These are phyloP conservation scores for Rutstroemia sydowiana DNA, from an alignment of 2,329 filamentous ascomycete species.

Conservation along the genomic window DNA sequence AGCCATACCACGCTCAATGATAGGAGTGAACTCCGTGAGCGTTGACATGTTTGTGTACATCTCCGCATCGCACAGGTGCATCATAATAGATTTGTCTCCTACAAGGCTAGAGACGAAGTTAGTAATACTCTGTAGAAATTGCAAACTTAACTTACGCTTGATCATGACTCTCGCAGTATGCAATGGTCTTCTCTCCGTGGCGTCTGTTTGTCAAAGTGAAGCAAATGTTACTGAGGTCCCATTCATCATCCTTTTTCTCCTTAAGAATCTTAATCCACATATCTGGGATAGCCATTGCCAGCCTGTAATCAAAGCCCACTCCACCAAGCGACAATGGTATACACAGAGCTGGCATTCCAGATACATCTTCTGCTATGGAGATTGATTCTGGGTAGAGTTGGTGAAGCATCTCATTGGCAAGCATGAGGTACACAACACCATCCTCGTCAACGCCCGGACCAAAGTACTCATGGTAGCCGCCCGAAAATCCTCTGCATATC, in stretches of 20 bases:
- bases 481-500: slow-evolving; percentile 72
- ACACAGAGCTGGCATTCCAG: slow-evolving; percentile 96
- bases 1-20: slow-evolving; percentile 84
- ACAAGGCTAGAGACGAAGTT: slow-evolving; percentile 60
- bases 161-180: slow-evolving; percentile 94
- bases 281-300: slow-evolving; percentile 96
- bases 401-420: slow-evolving; percentile 95
- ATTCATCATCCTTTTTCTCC: slow-evolving; percentile 76
- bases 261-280: slow-evolving; percentile 99
- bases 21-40: slow-evolving; percentile 72
- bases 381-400: slow-evolving; percentile 80
- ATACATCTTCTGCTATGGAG: slow-evolving; percentile 94
- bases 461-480: slow-evolving; percentile 98
- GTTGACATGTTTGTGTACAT: slow-evolving; percentile 97
- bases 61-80: slow-evolving; percentile 96
- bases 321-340: slow-evolving; percentile 78
- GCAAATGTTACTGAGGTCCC: slow-evolving; percentile 80
- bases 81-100: slow-evolving; percentile 92
- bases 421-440: slow-evolving; percentile 87
- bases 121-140: slow-evolving; percentile 8
- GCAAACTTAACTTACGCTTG: slow-evolving; percentile 68
- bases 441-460: slow-evolving; percentile 84
- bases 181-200: slow-evolving; percentile 96
- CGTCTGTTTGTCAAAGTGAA: slow-evolving; percentile 88
- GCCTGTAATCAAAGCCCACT: slow-evolving; percentile 92